Percentiles rank a stretch among this genome's conserved stretches.
Conservation (phyloP, 2,329 filamentous ascomycete genomes). For the Penicillium sp. region DNA sequence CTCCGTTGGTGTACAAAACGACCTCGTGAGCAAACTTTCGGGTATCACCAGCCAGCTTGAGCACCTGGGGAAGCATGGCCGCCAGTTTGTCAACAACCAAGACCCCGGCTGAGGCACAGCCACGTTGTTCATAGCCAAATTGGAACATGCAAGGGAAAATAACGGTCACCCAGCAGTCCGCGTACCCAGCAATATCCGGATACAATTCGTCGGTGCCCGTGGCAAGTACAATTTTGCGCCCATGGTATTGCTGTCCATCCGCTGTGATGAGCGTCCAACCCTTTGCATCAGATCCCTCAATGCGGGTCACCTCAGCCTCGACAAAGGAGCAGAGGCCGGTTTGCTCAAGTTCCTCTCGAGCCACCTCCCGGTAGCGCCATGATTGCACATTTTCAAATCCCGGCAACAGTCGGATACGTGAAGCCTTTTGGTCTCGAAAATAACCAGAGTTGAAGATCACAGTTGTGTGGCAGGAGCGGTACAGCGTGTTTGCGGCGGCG, state of each 20-base stretch:
- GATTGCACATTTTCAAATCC: background rate
- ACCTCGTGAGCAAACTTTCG: background rate
- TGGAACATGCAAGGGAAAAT: background rate
- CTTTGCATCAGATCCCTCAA: background rate
- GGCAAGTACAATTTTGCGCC: background rate
- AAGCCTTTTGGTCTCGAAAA: background rate
- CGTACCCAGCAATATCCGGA: background rate
- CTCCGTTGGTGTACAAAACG: background rate
- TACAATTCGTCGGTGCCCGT: background rate
- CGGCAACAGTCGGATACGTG: background rate
- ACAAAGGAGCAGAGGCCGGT: background rate
- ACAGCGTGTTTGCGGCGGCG: background rate
- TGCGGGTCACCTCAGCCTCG: background rate
- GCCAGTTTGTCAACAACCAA: background rate
- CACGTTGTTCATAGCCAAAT: background rate
- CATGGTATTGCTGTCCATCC: background rate
- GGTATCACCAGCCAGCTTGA: background rate
- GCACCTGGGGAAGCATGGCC: background rate
- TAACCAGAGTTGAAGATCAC: background rate
- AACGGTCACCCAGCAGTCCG: background rate
- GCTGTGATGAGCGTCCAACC: background rate
- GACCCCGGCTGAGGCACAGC: background rate
- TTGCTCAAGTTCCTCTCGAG: background rate
- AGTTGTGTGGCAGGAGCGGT: background rate
- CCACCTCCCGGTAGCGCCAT: background rate